Evolutionary conservation across 768 basidiomycete genomes (phyloP).

Genomic region (Cystobasidium onofrii): DNA sequence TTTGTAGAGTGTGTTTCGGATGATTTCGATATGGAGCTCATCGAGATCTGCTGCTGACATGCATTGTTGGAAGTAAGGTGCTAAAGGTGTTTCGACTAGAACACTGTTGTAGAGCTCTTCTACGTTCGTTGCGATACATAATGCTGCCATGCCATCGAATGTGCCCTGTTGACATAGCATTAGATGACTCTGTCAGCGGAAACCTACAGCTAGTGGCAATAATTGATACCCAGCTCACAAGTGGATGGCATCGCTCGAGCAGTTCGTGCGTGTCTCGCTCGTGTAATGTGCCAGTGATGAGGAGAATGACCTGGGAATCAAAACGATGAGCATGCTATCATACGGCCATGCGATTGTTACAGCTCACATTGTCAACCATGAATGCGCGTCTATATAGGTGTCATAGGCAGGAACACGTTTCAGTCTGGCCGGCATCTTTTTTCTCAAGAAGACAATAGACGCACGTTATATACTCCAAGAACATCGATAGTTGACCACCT

Average conservation of each 20-base stretch:
- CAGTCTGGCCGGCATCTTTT: conserved; percentile 9
- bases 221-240: conserved; percentile 44
- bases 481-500: conserved; percentile 78
- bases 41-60: conserved; percentile 91
- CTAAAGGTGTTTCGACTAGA: conserved; percentile 91
- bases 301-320: conserved; percentile 66
- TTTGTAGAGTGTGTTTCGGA: conserved; percentile 97
- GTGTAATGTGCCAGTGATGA: conserved; percentile 94
- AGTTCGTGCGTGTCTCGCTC: conserved; percentile 96
- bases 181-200: background rate
- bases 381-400: conserved; percentile 67
- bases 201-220: background rate
- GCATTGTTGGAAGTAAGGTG: conserved; percentile 94
- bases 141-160: conserved; percentile 96
- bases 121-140: conserved; percentile 98
- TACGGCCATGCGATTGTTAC: background rate
- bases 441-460: conserved; percentile 43
- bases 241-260: conserved; percentile 88
- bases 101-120: conserved; percentile 96
- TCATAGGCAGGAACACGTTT: background rate
- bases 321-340: background rate
- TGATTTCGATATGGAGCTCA: conserved; percentile 98
- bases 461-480: conserved; percentile 96
- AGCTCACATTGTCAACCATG: conserved; percentile 87
- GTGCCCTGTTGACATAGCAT: conserved; percentile 52